Base-by-base conservation (phyloP, 116 monocot species). In the Papilionanthe hybrid region DNA sequence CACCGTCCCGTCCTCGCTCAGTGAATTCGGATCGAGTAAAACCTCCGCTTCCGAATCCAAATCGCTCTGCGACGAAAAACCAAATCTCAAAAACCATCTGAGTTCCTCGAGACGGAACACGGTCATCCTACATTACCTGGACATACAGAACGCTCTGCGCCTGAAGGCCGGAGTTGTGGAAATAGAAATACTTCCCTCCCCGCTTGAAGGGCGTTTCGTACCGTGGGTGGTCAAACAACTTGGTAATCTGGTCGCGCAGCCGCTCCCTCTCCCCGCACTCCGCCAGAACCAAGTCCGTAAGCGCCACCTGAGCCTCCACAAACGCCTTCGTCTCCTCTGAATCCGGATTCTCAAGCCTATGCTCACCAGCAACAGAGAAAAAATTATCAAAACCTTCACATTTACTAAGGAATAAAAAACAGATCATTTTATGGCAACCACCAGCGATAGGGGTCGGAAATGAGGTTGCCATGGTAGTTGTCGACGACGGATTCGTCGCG, bases 381-480 rank as follows among this genome's bases (percentile, higher is more conserved):
- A 42, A 15, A 28, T 25, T 3, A 48, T 50, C 49, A 28, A 75
- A 50, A 49, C 49, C 49, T 5, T 75, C 23, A 18, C 9, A 5
- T 49, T 18, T 48, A 27, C 19, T 49, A 12, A 49, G 11, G 49
- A 49, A 42, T 18, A 27, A 50, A 7, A 27, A 75, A 72, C 3
- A 25, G 30, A 18, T 11, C 1, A 81, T 20, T 23, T 30, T 17
- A 73, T 23, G 9, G 5, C 49, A 75, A 4, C n/a, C 5, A 93
- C 96, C 97, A 99, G 53, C 93, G 88, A 78, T 99, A 99, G 13
- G 99, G 99, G 49, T 99, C 99, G 47, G 95, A 53, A 79, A 99
- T 82, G 47, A 27, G 77, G 72, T 87, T 87, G 50, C 99, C 99
- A 55, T 95, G 93, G 84, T 90, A 99, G 69, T 82, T 67, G 77